Evolutionary conservation across 768 basidiomycete species (phyloP).

Genomic region (Hortiboletus campestris): DNA sequence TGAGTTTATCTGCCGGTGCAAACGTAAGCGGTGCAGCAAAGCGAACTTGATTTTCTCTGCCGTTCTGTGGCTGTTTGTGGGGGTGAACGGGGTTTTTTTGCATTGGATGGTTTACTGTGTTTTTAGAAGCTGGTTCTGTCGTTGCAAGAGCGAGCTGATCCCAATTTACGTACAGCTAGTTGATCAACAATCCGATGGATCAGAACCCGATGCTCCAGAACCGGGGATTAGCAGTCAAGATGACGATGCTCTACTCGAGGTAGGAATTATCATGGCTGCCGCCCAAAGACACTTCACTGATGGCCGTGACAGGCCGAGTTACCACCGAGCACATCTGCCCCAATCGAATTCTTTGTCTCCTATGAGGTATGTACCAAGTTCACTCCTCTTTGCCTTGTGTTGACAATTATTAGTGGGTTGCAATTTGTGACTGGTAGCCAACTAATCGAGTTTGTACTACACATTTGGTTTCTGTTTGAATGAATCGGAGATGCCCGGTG

Average conservation of each 20-base stretch:
- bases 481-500: too few relatives aligned
- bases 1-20: conserved; percentile 30
- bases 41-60: conserved; percentile 12
- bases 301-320: neutral
- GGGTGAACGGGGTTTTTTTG: neutral
- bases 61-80: neutral
- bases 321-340: neutral
- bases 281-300: neutral
- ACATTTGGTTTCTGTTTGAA: too few relatives aligned
- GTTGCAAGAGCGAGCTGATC: neutral
- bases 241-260: neutral
- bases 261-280: too few relatives aligned
- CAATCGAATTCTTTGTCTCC: neutral
- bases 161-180: neutral
- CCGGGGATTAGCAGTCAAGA: neutral
- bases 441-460: too few relatives aligned
- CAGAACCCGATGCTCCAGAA: neutral
- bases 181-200: neutral
- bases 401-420: too few relatives aligned
- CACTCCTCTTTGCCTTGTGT: neutral
- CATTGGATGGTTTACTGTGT: neutral
- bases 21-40: conserved; percentile 27
- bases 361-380: neutral
- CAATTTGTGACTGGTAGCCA: too few relatives aligned
- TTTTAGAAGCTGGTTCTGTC: neutral